Evolutionary conservation across 139 green algal species (phyloP).

Genomic region (Yamagishiella unicocca): DNA sequence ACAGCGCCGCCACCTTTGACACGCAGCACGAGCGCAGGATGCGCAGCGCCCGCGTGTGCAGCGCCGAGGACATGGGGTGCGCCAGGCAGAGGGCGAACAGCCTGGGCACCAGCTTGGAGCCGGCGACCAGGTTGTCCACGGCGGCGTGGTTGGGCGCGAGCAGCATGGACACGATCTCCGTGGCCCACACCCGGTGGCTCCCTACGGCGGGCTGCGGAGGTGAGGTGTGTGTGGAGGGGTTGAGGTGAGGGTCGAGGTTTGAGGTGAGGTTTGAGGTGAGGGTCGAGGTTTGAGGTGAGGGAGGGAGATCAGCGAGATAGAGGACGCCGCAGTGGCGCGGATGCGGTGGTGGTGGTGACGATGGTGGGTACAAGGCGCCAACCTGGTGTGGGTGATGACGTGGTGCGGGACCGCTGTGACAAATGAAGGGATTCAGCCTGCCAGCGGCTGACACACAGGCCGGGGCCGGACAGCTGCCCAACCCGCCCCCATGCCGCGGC

Average conservation of each 20-base stretch:
- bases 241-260: neutral
- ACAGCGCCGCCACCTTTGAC: constrained; percentile 48
- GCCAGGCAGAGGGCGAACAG: constrained; percentile 43
- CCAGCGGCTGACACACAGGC: too few species aligned
- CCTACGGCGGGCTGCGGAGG: constrained; percentile 50
- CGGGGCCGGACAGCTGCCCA: too few species aligned
- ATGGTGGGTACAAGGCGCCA: too few species aligned
- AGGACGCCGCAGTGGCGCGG: too few species aligned
- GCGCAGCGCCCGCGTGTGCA: constrained; percentile 55
- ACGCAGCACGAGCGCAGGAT: constrained; percentile 51
- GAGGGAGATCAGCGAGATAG: too few species aligned
- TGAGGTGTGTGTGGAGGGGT: neutral
- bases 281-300: too few species aligned
- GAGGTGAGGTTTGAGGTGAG: neutral
- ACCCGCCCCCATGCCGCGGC: too few species aligned
- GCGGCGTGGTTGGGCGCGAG: constrained; percentile 33
- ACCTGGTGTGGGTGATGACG: too few species aligned
- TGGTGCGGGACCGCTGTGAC: too few species aligned
- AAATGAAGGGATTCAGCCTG: too few species aligned
- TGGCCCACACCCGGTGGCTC: constrained; percentile 58
- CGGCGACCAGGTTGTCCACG: constrained; percentile 44
- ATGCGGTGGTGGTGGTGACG: too few species aligned
- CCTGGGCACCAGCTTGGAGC: constrained; percentile 47
- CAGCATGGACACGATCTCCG: constrained; percentile 53
- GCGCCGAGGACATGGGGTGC: constrained; percentile 54